phyloP scores from a whole-genome alignment of 1,139 yeast genomes.

The Taphrina flavorubra region DNA sequence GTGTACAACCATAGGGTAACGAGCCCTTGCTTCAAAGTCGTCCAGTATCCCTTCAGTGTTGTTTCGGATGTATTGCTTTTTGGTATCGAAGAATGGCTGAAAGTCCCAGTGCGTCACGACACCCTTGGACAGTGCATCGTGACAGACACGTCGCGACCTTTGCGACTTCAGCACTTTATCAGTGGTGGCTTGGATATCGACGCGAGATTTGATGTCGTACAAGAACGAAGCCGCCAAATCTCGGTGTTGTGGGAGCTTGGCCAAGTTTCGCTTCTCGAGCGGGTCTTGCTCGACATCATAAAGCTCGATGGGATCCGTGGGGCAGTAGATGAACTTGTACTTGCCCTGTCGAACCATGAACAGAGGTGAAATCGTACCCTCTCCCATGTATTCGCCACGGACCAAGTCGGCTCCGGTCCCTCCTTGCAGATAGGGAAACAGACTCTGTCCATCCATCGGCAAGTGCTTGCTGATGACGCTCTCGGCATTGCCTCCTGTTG shows the following conservation, averaged over 20 bases:
- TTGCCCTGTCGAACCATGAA: slow-evolving; percentile 37
- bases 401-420: slow-evolving; percentile 34
- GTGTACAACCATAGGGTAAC: slow-evolving; percentile 26
- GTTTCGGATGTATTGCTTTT: slow-evolving; percentile 30
- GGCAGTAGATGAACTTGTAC: slow-evolving; percentile 40
- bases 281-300: slow-evolving; percentile 32
- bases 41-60: slow-evolving; percentile 37
- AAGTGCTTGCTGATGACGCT: slow-evolving; percentile 18
- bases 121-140: slow-evolving; percentile 37
- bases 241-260: slow-evolving; percentile 17
- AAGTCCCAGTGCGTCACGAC: slow-evolving; percentile 41
- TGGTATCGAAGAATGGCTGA: slow-evolving; percentile 37
- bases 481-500: slow-evolving; percentile 35
- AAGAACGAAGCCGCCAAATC: slow-evolving; percentile 35
- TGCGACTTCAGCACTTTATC: slow-evolving; percentile 33
- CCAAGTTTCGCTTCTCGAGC: slow-evolving; percentile 27
- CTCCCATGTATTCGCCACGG: slow-evolving; percentile 40
- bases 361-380: slow-evolving; percentile 37
- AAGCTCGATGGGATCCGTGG: slow-evolving; percentile 38
- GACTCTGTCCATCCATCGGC: slow-evolving; percentile 32
- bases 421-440: slow-evolving; percentile 36
- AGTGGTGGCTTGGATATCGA: slow-evolving; percentile 18
- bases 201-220: slow-evolving; percentile 30
- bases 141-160: slow-evolving; percentile 35
- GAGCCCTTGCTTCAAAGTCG: slow-evolving; percentile 35